These are phyloP conservation scores for Hypoxylon trugodes DNA, from an alignment of 495 filamentous ascomycete genomes.

Conservation along the genomic window DNA sequence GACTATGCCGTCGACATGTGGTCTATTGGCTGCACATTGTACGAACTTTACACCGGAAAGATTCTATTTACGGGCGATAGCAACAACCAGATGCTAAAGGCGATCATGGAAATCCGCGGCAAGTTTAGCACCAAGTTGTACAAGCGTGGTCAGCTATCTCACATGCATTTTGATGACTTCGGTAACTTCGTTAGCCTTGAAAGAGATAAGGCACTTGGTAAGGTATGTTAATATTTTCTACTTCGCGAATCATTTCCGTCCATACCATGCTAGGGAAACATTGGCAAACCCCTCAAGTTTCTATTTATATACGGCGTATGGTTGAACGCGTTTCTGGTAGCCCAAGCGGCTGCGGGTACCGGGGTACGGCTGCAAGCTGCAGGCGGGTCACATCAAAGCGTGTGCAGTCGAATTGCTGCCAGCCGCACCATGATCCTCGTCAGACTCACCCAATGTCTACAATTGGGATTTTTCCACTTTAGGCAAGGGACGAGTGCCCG, in stretches of 20 bases:
- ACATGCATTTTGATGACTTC: slow-evolving; percentile 85
- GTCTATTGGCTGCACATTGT: slow-evolving; percentile 96
- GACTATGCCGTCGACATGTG: slow-evolving; percentile 96
- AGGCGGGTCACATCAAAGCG: slow-evolving; percentile 24
- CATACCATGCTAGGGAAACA: neutral
- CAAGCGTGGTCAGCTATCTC: slow-evolving; percentile 75
- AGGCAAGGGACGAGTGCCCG: neutral
- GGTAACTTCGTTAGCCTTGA: slow-evolving; percentile 88
- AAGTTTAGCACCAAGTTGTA: slow-evolving; percentile 89
- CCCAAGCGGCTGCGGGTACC: neutral
- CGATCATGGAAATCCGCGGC: slow-evolving; percentile 95
- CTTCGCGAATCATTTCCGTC: slow-evolving; percentile 12
- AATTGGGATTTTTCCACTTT: neutral
- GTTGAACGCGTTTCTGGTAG: slow-evolving; percentile 10
- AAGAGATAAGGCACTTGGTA: slow-evolving; percentile 84
- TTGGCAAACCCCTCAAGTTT: slow-evolving; percentile 8
- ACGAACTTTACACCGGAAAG: slow-evolving; percentile 96
- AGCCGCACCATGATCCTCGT: slow-evolving; percentile 22
- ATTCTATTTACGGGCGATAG: slow-evolving; percentile 93
- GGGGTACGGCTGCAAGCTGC: slow-evolving; percentile 27
- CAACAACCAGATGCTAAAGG: slow-evolving; percentile 97
- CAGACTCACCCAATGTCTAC: neutral
- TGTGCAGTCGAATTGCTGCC: slow-evolving; percentile 21
- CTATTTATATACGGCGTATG: slow-evolving; percentile 36
- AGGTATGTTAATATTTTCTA: slow-evolving; percentile 58